Base-by-base conservation (phyloP, 2,329 filamentous ascomycete genomes). In the Xylariales sp. region DNA sequence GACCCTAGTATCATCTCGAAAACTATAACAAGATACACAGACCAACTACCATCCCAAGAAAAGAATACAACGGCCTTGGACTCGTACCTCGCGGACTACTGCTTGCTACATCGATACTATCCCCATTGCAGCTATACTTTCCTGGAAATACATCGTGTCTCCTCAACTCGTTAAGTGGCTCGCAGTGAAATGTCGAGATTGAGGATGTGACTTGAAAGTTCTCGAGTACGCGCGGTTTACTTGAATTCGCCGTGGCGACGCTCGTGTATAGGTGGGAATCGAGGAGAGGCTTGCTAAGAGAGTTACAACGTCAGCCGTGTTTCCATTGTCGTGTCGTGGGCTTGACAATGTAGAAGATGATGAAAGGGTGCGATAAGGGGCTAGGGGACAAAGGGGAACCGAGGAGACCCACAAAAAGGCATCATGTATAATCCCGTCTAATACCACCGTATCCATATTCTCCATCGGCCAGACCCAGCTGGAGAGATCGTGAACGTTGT, bases 101-200 rank as follows among this genome's bases (percentile, higher is more conserved):
- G 5, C 14, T 29, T 8, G 34, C 24, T 28, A 38, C 32, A 16
- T 37, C 40, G 18, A 31, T 20, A 15, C 32, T 24, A 15, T 42
- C 11, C 9, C 33, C 40, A 27, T 42, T 42, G 25, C 40, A 38
- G 18, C 24, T 32, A 20, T 38, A 42, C 8, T 15, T 15, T 14
- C 40, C 40, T 20, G 18, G 32, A 28, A 42, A 31, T 10, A 31
- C 33, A 33, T 33, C 40, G 32, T 31, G 40, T 19, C 33, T 20
- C 14, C 40, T 27, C 33, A 42, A 14, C 32, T 38, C 32, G 40
- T 38, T 33, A 6, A 42, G 28, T n/a, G 40, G 28, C 19, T 16
- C 33, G 40, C 40, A 42, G 25, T 42, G 40, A 27, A 42, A 42
- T n/a, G 11, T 22, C 19, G 32, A 11, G 10, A 32, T 27, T n/a